Evolutionary conservation across 306 rosid genomes (phyloP), one percentile per base, ranked within the genome.

Genomic region (Phaseolus lunatus): DNA sequence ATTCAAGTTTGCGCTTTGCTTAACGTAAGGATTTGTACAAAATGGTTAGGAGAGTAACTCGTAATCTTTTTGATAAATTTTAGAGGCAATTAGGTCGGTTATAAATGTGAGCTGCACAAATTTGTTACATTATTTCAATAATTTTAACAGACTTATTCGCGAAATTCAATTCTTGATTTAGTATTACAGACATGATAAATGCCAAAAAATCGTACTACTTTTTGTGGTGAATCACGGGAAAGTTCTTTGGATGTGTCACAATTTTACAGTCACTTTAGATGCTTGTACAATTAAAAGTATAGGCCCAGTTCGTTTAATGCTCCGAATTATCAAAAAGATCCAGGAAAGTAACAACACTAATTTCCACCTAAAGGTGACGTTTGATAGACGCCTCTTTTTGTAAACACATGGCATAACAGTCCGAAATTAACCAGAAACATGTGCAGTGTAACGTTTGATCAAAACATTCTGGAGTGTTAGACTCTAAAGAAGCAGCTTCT

Each of bases 1-100:
- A 48, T 68, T 49, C 72, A 81, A 76, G 81, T 69, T 59, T 59
- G 73, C 7, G 77, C 61, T 41, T 81, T 81, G 45, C 72, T 69
- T 81, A 75, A 48, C 71, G 59, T 43, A 14, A 35, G 5, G 65
- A 48, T 57, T 76, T 70, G 41, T 12, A 47, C 18, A 57, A n/a
- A 57, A 24, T 78, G 18, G 63, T 61, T 39, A 27, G 18, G 16
- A 11, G 16, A 33, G 37, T 37, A 59, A 24, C 9, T 69, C 64
- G 37, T 37, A 59, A 24, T 14, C 76, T 63, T 29, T 70, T 56
- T 23, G 72, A 48, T 59, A 45, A 57, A 67, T 24, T 20, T 35
- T 47, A 50, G 16, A 2, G 54, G 78, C 7, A 14, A 75, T 69
- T 33, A 76, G 64, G 16, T 12, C 20, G 62, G 39, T 54, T 11